A percentile compares a stretch with the other conserved stretches of the same genome.
phyloP scores from a whole-genome alignment of 2,329 filamentous ascomycete genomes.

The Fusarium zealandicum region DNA sequence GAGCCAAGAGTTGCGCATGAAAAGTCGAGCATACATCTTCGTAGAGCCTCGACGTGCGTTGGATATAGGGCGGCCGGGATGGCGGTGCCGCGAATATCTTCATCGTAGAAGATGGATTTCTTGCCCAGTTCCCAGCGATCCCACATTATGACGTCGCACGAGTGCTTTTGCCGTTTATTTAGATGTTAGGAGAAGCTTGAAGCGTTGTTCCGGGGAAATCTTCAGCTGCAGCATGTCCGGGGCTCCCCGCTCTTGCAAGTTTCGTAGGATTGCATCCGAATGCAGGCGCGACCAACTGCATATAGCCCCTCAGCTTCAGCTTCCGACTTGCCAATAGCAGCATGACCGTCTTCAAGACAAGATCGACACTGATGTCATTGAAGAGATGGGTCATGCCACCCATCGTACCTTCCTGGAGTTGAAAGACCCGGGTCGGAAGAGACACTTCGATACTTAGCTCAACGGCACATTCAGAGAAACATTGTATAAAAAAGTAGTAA shows the following conservation, averaged over 20 bases:
- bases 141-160: conserved; percentile 12
- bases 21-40: conserved; percentile 17
- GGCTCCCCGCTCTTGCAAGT: not conserved
- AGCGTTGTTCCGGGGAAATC: too few relatives aligned
- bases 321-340: not conserved
- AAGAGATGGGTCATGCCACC: too few relatives aligned
- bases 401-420: too few relatives aligned
- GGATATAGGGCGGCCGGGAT: not conserved
- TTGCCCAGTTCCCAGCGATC: conserved; percentile 5
- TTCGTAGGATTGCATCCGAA: not conserved
- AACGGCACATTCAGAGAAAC: too few relatives aligned
- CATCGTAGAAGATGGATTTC: conserved; percentile 15
- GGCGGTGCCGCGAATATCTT: not conserved
- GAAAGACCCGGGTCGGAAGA: too few relatives aligned
- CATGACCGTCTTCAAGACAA: too few relatives aligned
- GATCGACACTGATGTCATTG: too few relatives aligned
- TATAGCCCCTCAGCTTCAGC: not conserved
- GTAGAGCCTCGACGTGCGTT: conserved; percentile 17
- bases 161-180: not conserved
- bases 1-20: not conserved
- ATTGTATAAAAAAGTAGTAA: too few relatives aligned
- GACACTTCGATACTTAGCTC: too few relatives aligned
- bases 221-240: not conserved
- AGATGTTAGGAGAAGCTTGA: too few relatives aligned
- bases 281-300: conserved; percentile 1